Conservation (phyloP, 345 rosid genomes). For the Kernera saxatilis region DNA sequence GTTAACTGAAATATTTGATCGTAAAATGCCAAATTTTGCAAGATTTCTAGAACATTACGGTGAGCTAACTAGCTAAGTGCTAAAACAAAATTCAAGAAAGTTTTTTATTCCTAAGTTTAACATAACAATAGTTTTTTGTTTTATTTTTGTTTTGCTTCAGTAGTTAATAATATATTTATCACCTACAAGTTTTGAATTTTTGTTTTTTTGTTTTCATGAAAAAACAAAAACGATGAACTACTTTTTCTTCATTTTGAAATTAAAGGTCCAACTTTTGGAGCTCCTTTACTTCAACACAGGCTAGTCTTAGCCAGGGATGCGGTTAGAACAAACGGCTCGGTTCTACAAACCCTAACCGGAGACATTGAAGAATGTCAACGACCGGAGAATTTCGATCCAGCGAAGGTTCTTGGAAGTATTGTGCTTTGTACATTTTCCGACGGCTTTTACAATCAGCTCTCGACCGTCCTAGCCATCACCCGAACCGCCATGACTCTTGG, state of each 20-base stretch:
- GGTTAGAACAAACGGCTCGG: constrained; percentile 35
- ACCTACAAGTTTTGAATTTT: background rate
- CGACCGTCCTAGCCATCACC: constrained; percentile 50
- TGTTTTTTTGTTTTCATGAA: too few relatives aligned
- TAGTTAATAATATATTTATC: background rate
- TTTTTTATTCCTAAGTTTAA: background rate
- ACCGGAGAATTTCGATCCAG: constrained; percentile 57
- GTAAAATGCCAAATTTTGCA: background rate
- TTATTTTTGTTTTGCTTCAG: background rate
- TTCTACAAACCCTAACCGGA: constrained; percentile 36
- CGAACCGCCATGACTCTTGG: constrained; percentile 55
- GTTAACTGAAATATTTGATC: background rate
- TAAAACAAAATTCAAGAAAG: too few relatives aligned
- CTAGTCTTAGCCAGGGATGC: constrained; percentile 72
- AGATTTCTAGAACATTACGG: background rate
- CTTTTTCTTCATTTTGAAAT: background rate
- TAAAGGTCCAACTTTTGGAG: constrained; percentile 62
- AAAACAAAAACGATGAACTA: background rate
- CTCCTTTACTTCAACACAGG: constrained; percentile 36
- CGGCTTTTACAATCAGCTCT: constrained; percentile 59
- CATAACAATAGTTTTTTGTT: background rate
- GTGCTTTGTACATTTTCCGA: constrained; percentile 69
- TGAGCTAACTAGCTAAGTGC: too few relatives aligned
- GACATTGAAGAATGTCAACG: constrained; percentile 71
- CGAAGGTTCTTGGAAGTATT: constrained; percentile 43